These are phyloP conservation scores for Lentithecium fluviatile DNA, from an alignment of 495 filamentous ascomycete genomes.

Conservation along the genomic window DNA sequence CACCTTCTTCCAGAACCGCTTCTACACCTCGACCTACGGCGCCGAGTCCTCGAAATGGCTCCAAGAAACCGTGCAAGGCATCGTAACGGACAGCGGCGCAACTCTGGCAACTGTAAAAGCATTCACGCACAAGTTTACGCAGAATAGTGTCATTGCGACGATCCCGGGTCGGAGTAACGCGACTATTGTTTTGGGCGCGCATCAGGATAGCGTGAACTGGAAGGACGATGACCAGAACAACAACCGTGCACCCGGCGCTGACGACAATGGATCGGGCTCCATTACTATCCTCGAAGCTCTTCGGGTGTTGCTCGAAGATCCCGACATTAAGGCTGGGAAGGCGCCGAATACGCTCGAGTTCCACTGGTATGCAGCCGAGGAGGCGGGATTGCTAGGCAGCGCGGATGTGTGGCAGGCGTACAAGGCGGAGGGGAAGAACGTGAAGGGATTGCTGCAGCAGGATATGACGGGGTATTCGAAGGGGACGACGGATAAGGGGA, in stretches of 20 bases:
- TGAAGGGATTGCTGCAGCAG: slow-evolving; percentile 98
- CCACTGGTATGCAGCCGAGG: slow-evolving; percentile 88
- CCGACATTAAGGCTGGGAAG: slow-evolving; percentile 55
- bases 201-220: slow-evolving; percentile 80
- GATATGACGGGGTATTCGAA: slow-evolving; percentile 96
- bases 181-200: slow-evolving; percentile 75
- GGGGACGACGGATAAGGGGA: slow-evolving; percentile 77
- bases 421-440: slow-evolving; percentile 66
- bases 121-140: slow-evolving; percentile 83
- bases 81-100: slow-evolving; percentile 69
- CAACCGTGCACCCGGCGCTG: slow-evolving; percentile 71
- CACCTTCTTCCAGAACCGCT: slow-evolving; percentile 81
- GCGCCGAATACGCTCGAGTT: slow-evolving; percentile 85
- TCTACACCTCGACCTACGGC: slow-evolving; percentile 84
- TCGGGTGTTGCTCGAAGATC: slow-evolving; percentile 58
- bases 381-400: slow-evolving; percentile 72
- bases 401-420: slow-evolving; percentile 89
- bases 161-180: slow-evolving; percentile 84
- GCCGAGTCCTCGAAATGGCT: slow-evolving; percentile 91
- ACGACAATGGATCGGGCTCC: slow-evolving; percentile 74
- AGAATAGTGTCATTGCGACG: slow-evolving; percentile 87
- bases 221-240: slow-evolving; percentile 75
- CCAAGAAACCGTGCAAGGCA: slow-evolving; percentile 66
- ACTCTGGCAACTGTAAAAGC: slow-evolving; percentile 65
- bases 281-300: slow-evolving; percentile 76